A percentile compares a stretch with the other conserved stretches of the same genome.
These are phyloP conservation scores for Claviceps africana DNA, from an alignment of 2,329 filamentous ascomycete genomes.

Conservation along the genomic window DNA sequence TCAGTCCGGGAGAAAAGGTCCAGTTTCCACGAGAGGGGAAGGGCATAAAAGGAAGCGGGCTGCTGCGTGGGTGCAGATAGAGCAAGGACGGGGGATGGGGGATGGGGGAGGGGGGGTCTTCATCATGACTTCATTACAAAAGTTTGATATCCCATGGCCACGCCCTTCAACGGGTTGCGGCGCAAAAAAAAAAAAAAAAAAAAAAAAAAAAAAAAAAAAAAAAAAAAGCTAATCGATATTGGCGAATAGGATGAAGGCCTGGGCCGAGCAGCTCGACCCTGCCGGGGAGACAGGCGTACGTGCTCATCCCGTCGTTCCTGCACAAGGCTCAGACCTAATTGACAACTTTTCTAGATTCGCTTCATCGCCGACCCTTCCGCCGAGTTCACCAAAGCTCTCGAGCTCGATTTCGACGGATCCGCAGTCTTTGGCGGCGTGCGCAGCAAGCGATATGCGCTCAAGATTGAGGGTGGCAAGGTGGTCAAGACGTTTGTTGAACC, in stretches of 20 bases:
- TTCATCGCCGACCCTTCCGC: conserved; percentile 75
- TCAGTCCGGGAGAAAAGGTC: too few relatives aligned
- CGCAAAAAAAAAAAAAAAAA: too few relatives aligned
- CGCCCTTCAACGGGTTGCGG: too few relatives aligned
- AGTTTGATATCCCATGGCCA: too few relatives aligned
- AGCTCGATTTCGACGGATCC: conserved; percentile 66
- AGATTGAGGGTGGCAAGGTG: conserved; percentile 75
- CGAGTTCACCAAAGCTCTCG: conserved; percentile 69
- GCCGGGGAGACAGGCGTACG: conserved; percentile 60
- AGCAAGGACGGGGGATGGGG: too few relatives aligned
- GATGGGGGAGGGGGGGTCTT: too few relatives aligned
- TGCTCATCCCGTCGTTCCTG: conserved; percentile 10
- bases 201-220: too few relatives aligned
- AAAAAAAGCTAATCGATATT: neutral
- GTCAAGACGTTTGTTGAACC: conserved; percentile 71
- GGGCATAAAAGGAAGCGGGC: too few relatives aligned
- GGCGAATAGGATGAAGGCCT: conserved; percentile 71
- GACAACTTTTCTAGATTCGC: conserved; percentile 46
- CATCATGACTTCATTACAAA: too few relatives aligned
- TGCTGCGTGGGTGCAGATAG: too few relatives aligned
- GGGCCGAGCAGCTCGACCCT: conserved; percentile 67
- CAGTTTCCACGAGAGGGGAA: too few relatives aligned
- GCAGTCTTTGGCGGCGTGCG: conserved; percentile 70
- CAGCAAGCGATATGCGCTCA: conserved; percentile 77
- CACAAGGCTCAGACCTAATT: neutral